phyloP scores from a whole-genome alignment of 352 stramenopile genomes.

The Phytophthora pseudosyringae region DNA sequence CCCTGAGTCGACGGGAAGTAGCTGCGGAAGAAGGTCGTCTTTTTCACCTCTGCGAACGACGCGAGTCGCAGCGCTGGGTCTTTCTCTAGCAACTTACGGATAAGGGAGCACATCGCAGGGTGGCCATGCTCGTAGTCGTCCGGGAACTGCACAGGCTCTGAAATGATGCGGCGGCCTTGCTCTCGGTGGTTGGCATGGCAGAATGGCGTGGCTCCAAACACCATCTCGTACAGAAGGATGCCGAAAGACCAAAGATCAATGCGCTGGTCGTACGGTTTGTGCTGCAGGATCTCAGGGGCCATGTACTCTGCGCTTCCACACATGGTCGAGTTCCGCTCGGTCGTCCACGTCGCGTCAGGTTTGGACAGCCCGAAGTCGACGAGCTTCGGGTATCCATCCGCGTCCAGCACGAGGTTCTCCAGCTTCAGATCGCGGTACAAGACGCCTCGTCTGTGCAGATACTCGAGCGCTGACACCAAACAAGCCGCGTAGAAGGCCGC shows the following conservation, averaged over 20 bases:
- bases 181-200: conserved; percentile 82
- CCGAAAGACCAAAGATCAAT: conserved; percentile 82
- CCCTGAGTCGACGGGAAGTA: conserved; percentile 47
- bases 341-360: conserved; percentile 52
- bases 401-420: conserved; percentile 89
- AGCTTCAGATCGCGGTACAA: conserved; percentile 90
- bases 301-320: conserved; percentile 85
- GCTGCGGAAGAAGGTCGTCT: conserved; percentile 53
- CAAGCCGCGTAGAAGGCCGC: conserved; percentile 96
- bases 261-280: conserved; percentile 60
- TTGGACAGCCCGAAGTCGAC: conserved; percentile 81
- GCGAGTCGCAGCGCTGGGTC: conserved; percentile 45
- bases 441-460: conserved; percentile 61
- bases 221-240: conserved; percentile 76
- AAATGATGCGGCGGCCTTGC: conserved; percentile 74
- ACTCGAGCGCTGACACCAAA: conserved; percentile 92
- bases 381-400: conserved; percentile 86
- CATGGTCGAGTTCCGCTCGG: conserved; percentile 52
- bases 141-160: conserved; percentile 62
- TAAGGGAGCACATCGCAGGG: conserved; percentile 50
- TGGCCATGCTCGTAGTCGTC: conserved; percentile 50
- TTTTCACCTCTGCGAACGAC: conserved; percentile 52
- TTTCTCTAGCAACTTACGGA: conserved; percentile 57
- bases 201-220: conserved; percentile 82
- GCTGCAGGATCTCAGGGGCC: conserved; percentile 72